These are phyloP conservation scores for Mollisiaceae sp. DNA, from an alignment of 2,329 filamentous ascomycete species.

Conservation along the genomic window DNA sequence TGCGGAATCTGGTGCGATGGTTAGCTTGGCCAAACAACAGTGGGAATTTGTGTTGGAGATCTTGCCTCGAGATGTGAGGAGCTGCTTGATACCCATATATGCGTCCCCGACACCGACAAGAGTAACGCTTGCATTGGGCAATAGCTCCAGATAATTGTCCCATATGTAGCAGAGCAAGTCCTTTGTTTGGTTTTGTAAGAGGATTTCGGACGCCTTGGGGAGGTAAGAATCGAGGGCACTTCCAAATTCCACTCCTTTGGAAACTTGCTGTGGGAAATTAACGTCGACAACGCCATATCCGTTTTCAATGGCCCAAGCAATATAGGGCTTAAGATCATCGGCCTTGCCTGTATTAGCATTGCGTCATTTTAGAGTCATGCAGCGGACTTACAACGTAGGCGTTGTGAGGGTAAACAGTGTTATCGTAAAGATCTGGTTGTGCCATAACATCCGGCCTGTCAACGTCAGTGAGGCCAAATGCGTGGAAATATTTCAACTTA, in stretches of 20 bases:
- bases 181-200: slow-evolving; percentile 59
- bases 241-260: neutral
- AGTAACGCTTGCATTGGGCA: slow-evolving; percentile 75
- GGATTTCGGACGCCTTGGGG: slow-evolving; percentile 53
- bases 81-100: slow-evolving; percentile 80
- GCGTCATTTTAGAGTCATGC: slow-evolving; percentile 17
- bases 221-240: slow-evolving; percentile 20
- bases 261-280: slow-evolving; percentile 80
- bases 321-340: slow-evolving; percentile 80
- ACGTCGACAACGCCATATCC: slow-evolving; percentile 88
- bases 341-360: slow-evolving; percentile 56
- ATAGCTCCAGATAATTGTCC: slow-evolving; percentile 94
- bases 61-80: slow-evolving; percentile 77
- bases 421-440: slow-evolving; percentile 71
- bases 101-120: slow-evolving; percentile 90
- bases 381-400: slow-evolving; percentile 76
- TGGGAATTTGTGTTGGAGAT: neutral
- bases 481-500: slow-evolving; percentile 50
- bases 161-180: slow-evolving; percentile 86
- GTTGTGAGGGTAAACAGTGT: slow-evolving; percentile 80
- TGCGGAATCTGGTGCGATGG: slow-evolving; percentile 53
- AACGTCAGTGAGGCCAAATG: neutral
- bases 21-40: slow-evolving; percentile 24
- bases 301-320: slow-evolving; percentile 80
- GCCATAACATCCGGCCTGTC: slow-evolving; percentile 71